Evolutionary conservation across 2,329 filamentous ascomycete species (phyloP), one percentile per base, ranked within the genome.

Genomic region (Aspergillus sp.): DNA sequence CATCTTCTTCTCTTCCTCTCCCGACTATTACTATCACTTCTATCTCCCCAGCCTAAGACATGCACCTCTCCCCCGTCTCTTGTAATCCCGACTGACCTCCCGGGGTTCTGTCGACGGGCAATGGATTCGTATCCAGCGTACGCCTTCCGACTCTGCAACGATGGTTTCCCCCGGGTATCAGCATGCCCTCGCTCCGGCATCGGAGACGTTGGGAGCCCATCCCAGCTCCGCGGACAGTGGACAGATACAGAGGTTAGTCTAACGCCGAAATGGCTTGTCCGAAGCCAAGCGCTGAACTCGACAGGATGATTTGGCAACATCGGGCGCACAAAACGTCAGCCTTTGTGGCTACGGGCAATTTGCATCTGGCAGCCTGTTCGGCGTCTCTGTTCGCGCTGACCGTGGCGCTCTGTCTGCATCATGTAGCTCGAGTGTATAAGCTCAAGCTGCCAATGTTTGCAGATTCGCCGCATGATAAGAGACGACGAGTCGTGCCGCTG

Each of bases 341-440:
- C 15, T 48, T 51, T 26, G 38, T 55, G 26, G 41, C 43, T 15
- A 37, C 36, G 11, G 51, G 52, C 8, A 36, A 46, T 20, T 11
- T 52, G 7, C 45, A 54, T 24, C 29, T 53, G 5, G 45, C 35
- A 24, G 40, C 36, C 4, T 22, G 47, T n/a, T 20, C 33, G 8
- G 16, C 43, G 15, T 55, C 51, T 3, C 33, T 45, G 6, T 30
- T 42, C 5, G 37, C 38, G 4, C 33, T 50, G 7, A 12, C 45
- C 3, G 8, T 44, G 17, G 40, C 36, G 20, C 29, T 33, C n/a
- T 29, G 27, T 25, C 28, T 45, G 4, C 36, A 25, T 11, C 35
- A 41, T 28, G 16, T 34, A 26, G 10, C 24, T 30, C 31, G 36
- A 19, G 24, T 15, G 16, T 29, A 31, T 16, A 41, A 39, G 22